phyloP scores from a whole-genome alignment of 371 early-diverging fungal species.

The Mucor plumbeus region DNA sequence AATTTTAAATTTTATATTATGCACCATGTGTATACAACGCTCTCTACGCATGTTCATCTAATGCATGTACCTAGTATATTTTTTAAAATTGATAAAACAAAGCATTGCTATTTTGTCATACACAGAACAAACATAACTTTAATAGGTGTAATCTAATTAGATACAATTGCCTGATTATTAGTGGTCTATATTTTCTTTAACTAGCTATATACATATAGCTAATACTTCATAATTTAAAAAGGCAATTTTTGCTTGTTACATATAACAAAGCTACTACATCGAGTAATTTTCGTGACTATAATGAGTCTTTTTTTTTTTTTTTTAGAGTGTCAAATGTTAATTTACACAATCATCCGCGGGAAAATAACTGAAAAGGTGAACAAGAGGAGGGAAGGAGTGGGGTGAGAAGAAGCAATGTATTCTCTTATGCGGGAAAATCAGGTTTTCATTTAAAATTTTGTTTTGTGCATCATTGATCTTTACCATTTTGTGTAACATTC shows the following conservation, averaged over 20 bases:
- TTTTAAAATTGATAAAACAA: neutral
- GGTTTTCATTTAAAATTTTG: neutral
- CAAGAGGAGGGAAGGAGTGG: neutral
- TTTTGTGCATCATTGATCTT: neutral
- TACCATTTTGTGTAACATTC: neutral
- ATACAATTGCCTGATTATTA: neutral
- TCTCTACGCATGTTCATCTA: neutral
- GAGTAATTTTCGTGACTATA: neutral
- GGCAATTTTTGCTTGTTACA: slow-evolving; percentile 1
- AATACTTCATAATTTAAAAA: neutral
- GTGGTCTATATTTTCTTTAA: neutral
- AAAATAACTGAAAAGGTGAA: neutral
- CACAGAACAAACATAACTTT: no score
- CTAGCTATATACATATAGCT: no score
- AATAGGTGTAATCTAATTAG: no score
- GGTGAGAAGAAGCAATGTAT: neutral
- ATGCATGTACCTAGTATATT: neutral
- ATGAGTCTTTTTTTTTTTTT: neutral
- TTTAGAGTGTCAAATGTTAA: slow-evolving; percentile 2
- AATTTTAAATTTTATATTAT: neutral
- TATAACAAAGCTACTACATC: neutral
- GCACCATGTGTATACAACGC: neutral
- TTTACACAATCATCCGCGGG: neutral
- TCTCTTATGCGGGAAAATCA: neutral
- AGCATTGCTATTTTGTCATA: no score